A percentile compares a stretch with the other conserved stretches of the same genome.
These are phyloP conservation scores for Colletotrichum echinochloae DNA, from an alignment of 2,329 filamentous ascomycete genomes.

Conservation along the genomic window DNA sequence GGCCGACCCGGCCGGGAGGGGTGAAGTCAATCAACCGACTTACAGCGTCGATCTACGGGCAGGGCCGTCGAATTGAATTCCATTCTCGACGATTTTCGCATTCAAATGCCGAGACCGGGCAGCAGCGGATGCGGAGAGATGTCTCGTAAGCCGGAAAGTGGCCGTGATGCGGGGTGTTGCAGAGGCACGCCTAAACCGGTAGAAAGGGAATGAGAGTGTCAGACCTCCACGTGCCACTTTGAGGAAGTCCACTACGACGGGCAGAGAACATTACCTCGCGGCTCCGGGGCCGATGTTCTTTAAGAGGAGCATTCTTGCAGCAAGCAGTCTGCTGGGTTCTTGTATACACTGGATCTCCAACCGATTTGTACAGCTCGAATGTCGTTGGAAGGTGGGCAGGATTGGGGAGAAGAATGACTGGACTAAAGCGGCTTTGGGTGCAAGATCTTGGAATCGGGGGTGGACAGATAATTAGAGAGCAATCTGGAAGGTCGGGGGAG, in stretches of 20 bases:
- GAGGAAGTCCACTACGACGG: not conserved
- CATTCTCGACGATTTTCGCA: conserved; percentile 18
- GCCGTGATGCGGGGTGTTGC: conserved; percentile 15
- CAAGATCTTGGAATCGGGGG: conserved; percentile 17
- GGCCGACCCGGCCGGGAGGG: not conserved
- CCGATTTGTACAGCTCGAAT: conserved; percentile 1
- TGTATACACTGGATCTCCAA: conserved; percentile 23
- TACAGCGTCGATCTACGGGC: conserved; percentile 39
- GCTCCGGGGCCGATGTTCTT: conserved; percentile 27
- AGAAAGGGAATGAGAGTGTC: conserved; percentile 1
- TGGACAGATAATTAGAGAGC: not conserved
- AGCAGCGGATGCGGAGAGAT: conserved; percentile 26
- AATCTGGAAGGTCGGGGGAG: not conserved
- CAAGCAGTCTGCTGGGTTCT: not conserved
- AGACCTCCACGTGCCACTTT: conserved; percentile 26
- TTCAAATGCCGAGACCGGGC: not conserved
- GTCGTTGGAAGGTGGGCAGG: not conserved
- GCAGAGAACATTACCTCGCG: conserved; percentile 27
- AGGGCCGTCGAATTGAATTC: conserved; percentile 26
- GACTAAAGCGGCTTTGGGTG: conserved; percentile 13
- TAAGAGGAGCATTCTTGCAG: conserved; percentile 17
- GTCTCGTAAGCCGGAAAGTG: conserved; percentile 9
- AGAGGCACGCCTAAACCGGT: conserved; percentile 24
- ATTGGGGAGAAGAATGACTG: not conserved
- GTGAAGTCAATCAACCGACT: conserved; percentile 5